Evolutionary conservation across 2,329 filamentous ascomycete genomes (phyloP).

Genomic region (Podosphaera aphanis): DNA sequence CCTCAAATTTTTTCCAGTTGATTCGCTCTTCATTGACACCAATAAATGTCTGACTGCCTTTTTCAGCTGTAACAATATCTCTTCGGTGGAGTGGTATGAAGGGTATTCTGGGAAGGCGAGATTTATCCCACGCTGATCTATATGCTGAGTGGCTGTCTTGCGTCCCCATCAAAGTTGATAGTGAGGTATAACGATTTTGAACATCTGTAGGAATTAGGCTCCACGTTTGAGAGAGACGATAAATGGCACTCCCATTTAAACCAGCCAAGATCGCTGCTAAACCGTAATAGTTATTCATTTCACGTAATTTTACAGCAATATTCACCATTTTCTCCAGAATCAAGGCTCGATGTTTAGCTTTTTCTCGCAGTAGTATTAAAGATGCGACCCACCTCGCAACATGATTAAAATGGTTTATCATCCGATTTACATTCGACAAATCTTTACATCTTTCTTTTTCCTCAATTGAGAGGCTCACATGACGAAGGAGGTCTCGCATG

Average conservation of each 20-base stretch:
- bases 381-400: constrained; percentile 63
- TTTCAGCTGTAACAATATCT: constrained; percentile 76
- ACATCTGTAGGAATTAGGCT: constrained; percentile 47
- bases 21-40: constrained; percentile 50
- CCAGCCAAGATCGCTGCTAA: constrained; percentile 85
- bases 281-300: constrained; percentile 92
- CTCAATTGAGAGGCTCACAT: constrained; percentile 53
- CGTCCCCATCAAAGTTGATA: constrained; percentile 80
- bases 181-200: constrained; percentile 65
- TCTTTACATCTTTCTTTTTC: constrained; percentile 54
- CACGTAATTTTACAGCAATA: constrained; percentile 63
- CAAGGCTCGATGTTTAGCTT: constrained; percentile 77
- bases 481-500: constrained; percentile 75
- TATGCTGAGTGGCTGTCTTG: constrained; percentile 88
- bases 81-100: constrained; percentile 77
- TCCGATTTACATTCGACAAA: constrained; percentile 71
- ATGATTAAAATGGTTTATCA: constrained; percentile 85
- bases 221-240: constrained; percentile 59
- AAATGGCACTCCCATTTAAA: constrained; percentile 68
- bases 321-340: constrained; percentile 93
- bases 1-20: constrained; percentile 97
- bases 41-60: constrained; percentile 77
- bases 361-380: constrained; percentile 72
- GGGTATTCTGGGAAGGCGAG: constrained; percentile 68
- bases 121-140: constrained; percentile 94